These are phyloP conservation scores for Lasiodiplodia sp. DNA, from an alignment of 2,329 filamentous ascomycete species.

Conservation along the genomic window DNA sequence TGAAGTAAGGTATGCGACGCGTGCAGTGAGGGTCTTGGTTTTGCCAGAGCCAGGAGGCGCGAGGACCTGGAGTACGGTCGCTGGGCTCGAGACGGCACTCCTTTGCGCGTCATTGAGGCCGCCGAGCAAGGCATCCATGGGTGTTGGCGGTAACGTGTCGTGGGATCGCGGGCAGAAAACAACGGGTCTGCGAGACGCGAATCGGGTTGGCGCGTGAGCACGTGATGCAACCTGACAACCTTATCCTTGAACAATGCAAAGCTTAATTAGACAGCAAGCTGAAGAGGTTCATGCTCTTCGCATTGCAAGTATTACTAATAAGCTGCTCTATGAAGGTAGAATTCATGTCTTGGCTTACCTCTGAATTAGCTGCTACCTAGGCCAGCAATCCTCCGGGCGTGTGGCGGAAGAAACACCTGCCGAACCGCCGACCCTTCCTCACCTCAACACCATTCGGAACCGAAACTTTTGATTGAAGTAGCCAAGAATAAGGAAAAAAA, in stretches of 20 bases:
- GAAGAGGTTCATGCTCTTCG: too few relatives aligned
- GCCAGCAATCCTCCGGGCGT: neutral
- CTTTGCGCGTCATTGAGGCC: constrained; percentile 71
- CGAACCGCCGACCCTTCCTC: neutral
- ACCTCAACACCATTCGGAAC: neutral
- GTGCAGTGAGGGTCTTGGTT: constrained; percentile 92
- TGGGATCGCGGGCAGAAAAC: neutral
- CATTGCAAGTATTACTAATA: neutral
- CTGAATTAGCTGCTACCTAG: neutral
- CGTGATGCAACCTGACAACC: neutral
- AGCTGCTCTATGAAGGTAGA: neutral
- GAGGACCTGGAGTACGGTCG: constrained; percentile 67
- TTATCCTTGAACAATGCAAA: neutral
- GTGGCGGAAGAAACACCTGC: neutral
- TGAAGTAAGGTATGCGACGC: constrained; percentile 86
- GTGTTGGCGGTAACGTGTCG: neutral
- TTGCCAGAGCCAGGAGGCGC: constrained; percentile 79
- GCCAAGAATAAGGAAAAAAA: neutral
- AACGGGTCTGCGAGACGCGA: neutral
- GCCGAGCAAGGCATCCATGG: constrained; percentile 63
- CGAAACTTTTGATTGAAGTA: neutral
- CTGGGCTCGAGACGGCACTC: constrained; percentile 68
- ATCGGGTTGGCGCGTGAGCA: neutral
- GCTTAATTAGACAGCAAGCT: neutral
- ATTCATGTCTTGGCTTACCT: neutral